Conservation (phyloP, 352 stramenopile species). For the Phytophthora aleatoria region DNA sequence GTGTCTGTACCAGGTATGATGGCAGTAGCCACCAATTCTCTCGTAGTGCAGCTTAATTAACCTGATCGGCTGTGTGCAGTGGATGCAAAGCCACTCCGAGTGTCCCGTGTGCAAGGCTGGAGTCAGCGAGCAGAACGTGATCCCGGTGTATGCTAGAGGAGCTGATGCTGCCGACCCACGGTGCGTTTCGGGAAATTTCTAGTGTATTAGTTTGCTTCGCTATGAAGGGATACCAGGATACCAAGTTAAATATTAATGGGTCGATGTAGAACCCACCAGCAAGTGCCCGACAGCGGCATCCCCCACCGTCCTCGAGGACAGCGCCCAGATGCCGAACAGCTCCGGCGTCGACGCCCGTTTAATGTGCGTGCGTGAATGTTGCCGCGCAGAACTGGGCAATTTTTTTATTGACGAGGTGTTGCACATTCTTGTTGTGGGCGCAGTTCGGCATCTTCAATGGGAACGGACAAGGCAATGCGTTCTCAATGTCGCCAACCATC, state of each 20-base stretch:
- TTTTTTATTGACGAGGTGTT: neutral
- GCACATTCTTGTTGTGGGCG: neutral
- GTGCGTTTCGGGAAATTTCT: constrained; percentile 8
- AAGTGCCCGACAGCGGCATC: constrained; percentile 39
- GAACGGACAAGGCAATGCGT: constrained; percentile 39
- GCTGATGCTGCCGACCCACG: constrained; percentile 72
- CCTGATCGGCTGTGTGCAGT: constrained; percentile 32
- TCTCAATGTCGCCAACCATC: constrained; percentile 70
- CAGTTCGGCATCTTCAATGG: constrained; percentile 48
- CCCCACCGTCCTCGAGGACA: constrained; percentile 67
- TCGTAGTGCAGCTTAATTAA: constrained; percentile 3
- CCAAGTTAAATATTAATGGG: neutral
- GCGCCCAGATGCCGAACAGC: constrained; percentile 59
- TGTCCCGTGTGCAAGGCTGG: constrained; percentile 93
- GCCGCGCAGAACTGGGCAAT: neutral
- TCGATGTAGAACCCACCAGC: constrained; percentile 28
- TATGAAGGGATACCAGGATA: neutral
- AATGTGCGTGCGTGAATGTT: constrained; percentile 36
- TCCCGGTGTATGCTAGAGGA: constrained; percentile 86
- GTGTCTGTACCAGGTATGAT: constrained; percentile 80
- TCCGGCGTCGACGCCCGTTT: constrained; percentile 53
- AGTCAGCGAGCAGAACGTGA: constrained; percentile 89
- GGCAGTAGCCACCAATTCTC: neutral
- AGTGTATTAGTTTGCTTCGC: neutral
- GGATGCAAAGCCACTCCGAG: constrained; percentile 80